phyloP scores from a whole-genome alignment of 345 rosid species.

The Turnera subulata region DNA sequence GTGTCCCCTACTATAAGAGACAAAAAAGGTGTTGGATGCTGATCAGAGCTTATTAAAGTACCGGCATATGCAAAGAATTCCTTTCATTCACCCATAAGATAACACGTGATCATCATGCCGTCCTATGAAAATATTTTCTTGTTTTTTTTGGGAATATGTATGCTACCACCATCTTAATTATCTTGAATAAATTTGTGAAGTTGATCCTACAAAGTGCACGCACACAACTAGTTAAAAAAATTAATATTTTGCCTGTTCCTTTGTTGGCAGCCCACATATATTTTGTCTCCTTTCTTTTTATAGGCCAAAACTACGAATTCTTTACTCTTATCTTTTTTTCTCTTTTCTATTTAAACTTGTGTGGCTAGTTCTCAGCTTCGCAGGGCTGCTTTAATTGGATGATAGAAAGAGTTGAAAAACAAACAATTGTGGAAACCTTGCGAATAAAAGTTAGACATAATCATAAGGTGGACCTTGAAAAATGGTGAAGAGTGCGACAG shows the following conservation, averaged over 20 bases:
- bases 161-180: no score
- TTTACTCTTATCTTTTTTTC: no score
- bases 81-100: slow-evolving; percentile 3
- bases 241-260: neutral
- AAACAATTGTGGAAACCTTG: neutral
- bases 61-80: neutral
- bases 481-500: no score
- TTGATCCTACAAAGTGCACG: slow-evolving; percentile 3
- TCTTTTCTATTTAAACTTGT: neutral
- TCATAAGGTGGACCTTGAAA: neutral
- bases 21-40: slow-evolving; percentile 9
- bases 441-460: neutral
- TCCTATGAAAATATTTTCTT: no score
- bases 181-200: no score
- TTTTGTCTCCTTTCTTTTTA: neutral
- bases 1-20: slow-evolving; percentile 11
- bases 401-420: neutral
- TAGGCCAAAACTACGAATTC: no score
- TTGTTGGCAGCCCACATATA: neutral
- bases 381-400: slow-evolving; percentile 1
- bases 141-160: no score
- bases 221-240: slow-evolving; percentile 1
- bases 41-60: neutral
- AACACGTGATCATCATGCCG: no score
- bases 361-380: no score